Evolutionary conservation across 2,329 filamentous ascomycete genomes (phyloP), one percentile per base, ranked within the genome.

Genomic region (Elsinoe perseae): DNA sequence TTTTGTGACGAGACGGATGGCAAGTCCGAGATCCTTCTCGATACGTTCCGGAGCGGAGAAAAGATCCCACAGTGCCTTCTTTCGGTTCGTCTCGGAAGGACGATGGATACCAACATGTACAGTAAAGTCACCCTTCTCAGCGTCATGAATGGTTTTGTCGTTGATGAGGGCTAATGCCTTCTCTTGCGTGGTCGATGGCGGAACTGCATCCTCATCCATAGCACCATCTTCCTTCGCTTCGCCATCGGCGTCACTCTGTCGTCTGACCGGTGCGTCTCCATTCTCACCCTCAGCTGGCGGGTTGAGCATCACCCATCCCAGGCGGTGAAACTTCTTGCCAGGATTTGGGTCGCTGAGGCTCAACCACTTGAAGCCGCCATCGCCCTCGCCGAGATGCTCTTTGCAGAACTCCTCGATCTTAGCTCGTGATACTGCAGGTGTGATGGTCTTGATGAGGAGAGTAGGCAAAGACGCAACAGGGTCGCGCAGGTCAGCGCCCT

Each of bases 261-360:
- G 78, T 59, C 85, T 80, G 58, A 14, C 20, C 10, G 85, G 80
- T 62, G 93, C 88, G 59, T 84, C 75, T 10, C 83, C 78, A 46
- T 80, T 76, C 4, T 79, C 73, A 20, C 80, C 77, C 56, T 95
- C 88, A 0, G 86, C 78, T 12, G 83, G 83, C 14, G 89, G 86
- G 65, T 97, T 87, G 8, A 98, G 79, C 80, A 97, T 93, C 59
- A 98, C 95, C 92, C 95, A 98, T 20, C 93, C 93, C 70, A 98
- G 97, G 20, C 93, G 86, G 68, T 98, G 93, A 66, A 91, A 98
- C 61, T 95, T 87, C 74, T 98, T 98, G 65, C 89, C 86, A 1
- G 93, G 93, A 67, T 98, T 98, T 0, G 93, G 93, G 65, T 98
- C 93, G 63, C 91, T 96, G 50, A 98, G 79, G 30, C 92, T 97